Conservation (phyloP, 495 filamentous ascomycete genomes). For the Diplogelasinospora grovesii region DNA sequence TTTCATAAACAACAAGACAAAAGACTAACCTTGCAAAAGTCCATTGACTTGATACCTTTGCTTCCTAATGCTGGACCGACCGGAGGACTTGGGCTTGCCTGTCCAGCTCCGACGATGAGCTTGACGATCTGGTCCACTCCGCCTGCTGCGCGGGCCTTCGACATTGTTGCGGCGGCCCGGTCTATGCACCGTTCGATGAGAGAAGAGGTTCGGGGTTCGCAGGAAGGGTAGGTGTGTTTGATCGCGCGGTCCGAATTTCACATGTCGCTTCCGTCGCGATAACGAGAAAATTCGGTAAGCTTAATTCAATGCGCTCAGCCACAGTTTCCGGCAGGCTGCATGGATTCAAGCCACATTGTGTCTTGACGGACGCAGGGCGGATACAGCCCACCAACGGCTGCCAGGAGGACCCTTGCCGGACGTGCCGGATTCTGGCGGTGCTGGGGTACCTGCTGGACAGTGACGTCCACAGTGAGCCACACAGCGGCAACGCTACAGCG, state of each 20-base stretch:
- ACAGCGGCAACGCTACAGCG: not conserved
- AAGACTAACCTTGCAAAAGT: conserved; percentile 88
- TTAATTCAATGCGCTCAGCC: too few species aligned
- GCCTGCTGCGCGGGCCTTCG: conserved; percentile 55
- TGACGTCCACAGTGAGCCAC: conserved; percentile 14
- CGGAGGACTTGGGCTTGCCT: conserved; percentile 92
- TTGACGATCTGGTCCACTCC: conserved; percentile 80
- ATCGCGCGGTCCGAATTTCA: not conserved
- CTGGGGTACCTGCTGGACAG: not conserved
- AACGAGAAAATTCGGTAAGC: too few species aligned
- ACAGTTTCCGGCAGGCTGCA: too few species aligned
- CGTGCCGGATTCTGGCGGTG: not conserved
- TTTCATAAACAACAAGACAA: not conserved
- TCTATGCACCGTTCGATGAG: too few species aligned
- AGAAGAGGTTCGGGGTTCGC: too few species aligned
- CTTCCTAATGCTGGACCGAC: conserved; percentile 94
- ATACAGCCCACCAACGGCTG: not conserved
- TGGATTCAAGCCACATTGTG: not conserved
- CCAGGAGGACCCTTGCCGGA: conserved; percentile 8
- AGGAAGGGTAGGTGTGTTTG: too few species aligned
- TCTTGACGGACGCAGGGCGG: not conserved
- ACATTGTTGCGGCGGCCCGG: conserved; percentile 70
- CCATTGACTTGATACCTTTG: conserved; percentile 99
- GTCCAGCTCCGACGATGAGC: conserved; percentile 95
- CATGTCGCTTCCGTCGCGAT: too few species aligned